phyloP scores from a whole-genome alignment of 1,284 basidiomycete genomes.

The Ceratobasidium sp. region DNA sequence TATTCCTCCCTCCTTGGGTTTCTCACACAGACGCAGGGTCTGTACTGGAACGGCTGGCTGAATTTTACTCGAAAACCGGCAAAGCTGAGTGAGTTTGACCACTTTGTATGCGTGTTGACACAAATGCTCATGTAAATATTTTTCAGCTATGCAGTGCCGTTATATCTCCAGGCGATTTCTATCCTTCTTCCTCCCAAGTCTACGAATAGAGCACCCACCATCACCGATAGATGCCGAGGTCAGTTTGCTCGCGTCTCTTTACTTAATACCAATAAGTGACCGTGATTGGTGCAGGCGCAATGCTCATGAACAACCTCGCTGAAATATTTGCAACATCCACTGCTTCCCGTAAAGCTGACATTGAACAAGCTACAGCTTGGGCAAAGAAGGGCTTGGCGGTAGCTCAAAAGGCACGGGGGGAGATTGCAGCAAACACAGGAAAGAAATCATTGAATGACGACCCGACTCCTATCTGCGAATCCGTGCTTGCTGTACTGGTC shows the following conservation, averaged over 20 bases:
- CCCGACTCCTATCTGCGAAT: slow-evolving; percentile 33
- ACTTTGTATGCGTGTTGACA: slow-evolving; percentile 38
- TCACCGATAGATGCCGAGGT: slow-evolving; percentile 72
- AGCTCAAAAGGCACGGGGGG: slow-evolving; percentile 46
- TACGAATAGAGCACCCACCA: slow-evolving; percentile 58
- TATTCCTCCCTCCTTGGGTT: slow-evolving; percentile 72
- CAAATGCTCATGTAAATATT: slow-evolving; percentile 9
- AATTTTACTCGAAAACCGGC: slow-evolving; percentile 72
- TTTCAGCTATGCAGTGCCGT: slow-evolving; percentile 70
- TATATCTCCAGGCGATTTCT: slow-evolving; percentile 75
- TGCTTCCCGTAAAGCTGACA: slow-evolving; percentile 42
- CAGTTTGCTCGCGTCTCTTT: slow-evolving; percentile 44
- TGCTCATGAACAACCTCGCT: slow-evolving; percentile 76
- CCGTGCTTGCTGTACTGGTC: slow-evolving; percentile 42
- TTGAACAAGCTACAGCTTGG: slow-evolving; percentile 49
- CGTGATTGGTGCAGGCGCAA: slow-evolving; percentile 65
- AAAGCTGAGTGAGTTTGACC: slow-evolving; percentile 68
- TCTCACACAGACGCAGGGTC: slow-evolving; percentile 72
- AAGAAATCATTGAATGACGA: slow-evolving; percentile 20
- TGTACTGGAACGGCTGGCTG: slow-evolving; percentile 75
- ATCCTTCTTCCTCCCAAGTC: slow-evolving; percentile 68
- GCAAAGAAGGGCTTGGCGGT: slow-evolving; percentile 48
- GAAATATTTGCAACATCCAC: slow-evolving; percentile 43
- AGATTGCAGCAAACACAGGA: slow-evolving; percentile 22
- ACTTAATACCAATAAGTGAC: background rate